These are phyloP conservation scores for Colletotrichum chlorophyti DNA, from an alignment of 2,329 filamentous ascomycete species.

Conservation along the genomic window DNA sequence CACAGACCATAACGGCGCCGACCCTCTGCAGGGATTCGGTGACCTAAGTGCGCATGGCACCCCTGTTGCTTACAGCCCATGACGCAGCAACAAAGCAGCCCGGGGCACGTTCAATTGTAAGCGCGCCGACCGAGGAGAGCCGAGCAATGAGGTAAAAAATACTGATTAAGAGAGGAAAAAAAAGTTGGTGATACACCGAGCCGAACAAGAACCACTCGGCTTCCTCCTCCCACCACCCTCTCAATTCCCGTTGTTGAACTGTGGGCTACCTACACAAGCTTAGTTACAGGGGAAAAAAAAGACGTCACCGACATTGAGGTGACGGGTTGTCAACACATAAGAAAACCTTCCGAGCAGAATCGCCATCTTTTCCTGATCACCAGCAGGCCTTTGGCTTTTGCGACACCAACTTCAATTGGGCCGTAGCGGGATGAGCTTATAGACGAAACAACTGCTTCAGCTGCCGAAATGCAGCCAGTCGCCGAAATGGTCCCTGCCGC, in stretches of 20 bases:
- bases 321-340: not conserved
- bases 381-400: not conserved
- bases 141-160: too few relatives aligned
- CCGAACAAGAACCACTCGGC: constrained; percentile 15
- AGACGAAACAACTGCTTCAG: constrained; percentile 28
- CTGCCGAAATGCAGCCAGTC: constrained; percentile 36
- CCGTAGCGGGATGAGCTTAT: constrained; percentile 19
- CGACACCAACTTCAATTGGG: constrained; percentile 7
- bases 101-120: not conserved
- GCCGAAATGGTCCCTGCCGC: constrained; percentile 30
- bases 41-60: constrained; percentile 14
- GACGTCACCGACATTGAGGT: constrained; percentile 11
- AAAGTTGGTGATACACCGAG: constrained; percentile 26
- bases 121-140: too few relatives aligned
- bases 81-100: constrained; percentile 15
- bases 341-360: constrained; percentile 5
- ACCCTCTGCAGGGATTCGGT: constrained; percentile 10
- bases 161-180: not conserved
- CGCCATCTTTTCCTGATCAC: not conserved
- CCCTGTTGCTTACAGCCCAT: constrained; percentile 10
- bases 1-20: not conserved
- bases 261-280: too few relatives aligned
- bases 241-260: too few relatives aligned
- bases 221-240: constrained; percentile 4
- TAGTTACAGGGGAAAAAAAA: too few relatives aligned